Conservation (phyloP, 1,284 basidiomycete genomes). For the Tilletia walkeri region DNA sequence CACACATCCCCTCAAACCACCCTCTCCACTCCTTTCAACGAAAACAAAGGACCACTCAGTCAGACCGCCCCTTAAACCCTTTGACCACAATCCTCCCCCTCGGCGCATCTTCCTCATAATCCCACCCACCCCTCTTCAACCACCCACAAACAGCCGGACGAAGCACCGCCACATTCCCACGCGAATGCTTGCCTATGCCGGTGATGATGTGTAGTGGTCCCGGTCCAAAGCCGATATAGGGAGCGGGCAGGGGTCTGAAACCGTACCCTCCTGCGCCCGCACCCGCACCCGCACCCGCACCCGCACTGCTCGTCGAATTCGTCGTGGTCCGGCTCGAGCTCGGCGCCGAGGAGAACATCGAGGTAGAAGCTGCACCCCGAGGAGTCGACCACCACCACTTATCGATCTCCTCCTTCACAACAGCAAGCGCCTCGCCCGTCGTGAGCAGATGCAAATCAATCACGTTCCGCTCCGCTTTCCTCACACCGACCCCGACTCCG, state of each 20-base stretch:
- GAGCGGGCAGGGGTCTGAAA: background rate
- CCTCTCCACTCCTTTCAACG: background rate
- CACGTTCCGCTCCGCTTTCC: slow-evolving; percentile 23
- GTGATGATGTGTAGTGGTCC: slow-evolving; percentile 54
- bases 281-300: too few species aligned
- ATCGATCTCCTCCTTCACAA: slow-evolving; percentile 49
- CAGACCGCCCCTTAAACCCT: slow-evolving; percentile 23
- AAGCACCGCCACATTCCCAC: slow-evolving; percentile 51
- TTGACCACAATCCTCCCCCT: slow-evolving; percentile 34
- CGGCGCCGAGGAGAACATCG: background rate
- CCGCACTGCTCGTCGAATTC: background rate
- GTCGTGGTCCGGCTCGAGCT: background rate
- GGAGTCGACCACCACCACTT: slow-evolving; percentile 42
- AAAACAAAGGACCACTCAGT: background rate
- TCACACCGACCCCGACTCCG: slow-evolving; percentile 15
- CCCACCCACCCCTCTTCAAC: slow-evolving; percentile 54
- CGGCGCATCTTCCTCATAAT: slow-evolving; percentile 34
- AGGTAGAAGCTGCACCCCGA: slow-evolving; percentile 15
- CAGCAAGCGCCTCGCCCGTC: slow-evolving; percentile 53
- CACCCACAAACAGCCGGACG: slow-evolving; percentile 52
- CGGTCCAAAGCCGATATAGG: slow-evolving; percentile 13
- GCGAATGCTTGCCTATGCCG: slow-evolving; percentile 55
- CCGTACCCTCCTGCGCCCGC: background rate
- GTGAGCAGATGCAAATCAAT: slow-evolving; percentile 56
- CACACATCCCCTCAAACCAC: too few species aligned